Evolutionary conservation across 129 eudicot species (phyloP).

Genomic region (carrot (Daucus carota)): DH1_v3.0 NC_030388.2:12188501-12189000

Average conservation of each 20-base stretch:
- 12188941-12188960: neutral
- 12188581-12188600: neutral
- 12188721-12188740: no score
- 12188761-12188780: no score
- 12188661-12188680: neutral
- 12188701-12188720: no score
- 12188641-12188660: neutral
- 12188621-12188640: no score
- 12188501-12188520: slow-evolving; percentile 45
- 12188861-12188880: neutral
- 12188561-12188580: neutral
- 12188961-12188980: neutral
- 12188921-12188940: no score
- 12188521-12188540: slow-evolving; percentile 41
- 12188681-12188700: neutral
- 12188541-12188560: slow-evolving; percentile 34
- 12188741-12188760: no score
- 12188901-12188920: neutral
- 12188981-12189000: neutral
- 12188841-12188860: neutral
- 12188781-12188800: neutral
- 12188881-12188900: neutral
- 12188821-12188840: neutral
- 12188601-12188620: no score
- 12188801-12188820: neutral